Percentiles rank a stretch among this genome's conserved stretches.
Conservation (phyloP, 2,329 filamentous ascomycete species). For the Gaeumannomyces sp. region DNA sequence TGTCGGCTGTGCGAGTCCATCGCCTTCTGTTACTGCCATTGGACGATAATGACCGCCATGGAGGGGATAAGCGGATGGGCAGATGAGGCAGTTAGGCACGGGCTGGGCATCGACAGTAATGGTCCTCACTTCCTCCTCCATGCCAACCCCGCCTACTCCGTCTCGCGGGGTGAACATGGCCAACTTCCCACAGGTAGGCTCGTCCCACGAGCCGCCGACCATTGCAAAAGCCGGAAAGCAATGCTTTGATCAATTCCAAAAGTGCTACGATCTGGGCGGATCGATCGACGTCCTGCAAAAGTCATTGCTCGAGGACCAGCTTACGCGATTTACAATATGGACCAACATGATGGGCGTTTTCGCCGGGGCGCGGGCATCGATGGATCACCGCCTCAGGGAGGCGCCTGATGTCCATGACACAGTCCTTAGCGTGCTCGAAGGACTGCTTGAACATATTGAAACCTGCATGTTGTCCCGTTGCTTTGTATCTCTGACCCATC, state of each 20-base stretch:
- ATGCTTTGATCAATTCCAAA: neutral
- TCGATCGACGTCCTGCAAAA: neutral
- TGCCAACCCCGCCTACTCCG: no score
- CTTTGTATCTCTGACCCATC: neutral
- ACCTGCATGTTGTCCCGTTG: neutral
- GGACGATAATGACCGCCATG: no score
- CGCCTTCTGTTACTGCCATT: no score
- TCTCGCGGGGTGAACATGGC: no score
- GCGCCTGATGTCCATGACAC: neutral
- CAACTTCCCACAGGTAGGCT: neutral
- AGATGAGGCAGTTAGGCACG: no score
- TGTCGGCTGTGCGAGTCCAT: no score
- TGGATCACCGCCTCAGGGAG: constrained; percentile 2
- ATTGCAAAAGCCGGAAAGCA: neutral
- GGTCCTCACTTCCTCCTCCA: no score
- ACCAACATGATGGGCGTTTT: constrained; percentile 1
- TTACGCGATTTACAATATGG: neutral
- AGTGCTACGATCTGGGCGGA: neutral
- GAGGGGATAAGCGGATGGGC: no score
- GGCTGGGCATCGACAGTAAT: no score
- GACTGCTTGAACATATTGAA: neutral
- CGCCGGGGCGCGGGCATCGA: neutral
- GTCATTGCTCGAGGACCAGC: neutral
- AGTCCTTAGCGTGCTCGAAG: neutral
- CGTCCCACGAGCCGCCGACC: neutral